These are phyloP conservation scores for Ciborinia camelliae DNA, from an alignment of 2,329 filamentous ascomycete genomes.

Conservation along the genomic window DNA sequence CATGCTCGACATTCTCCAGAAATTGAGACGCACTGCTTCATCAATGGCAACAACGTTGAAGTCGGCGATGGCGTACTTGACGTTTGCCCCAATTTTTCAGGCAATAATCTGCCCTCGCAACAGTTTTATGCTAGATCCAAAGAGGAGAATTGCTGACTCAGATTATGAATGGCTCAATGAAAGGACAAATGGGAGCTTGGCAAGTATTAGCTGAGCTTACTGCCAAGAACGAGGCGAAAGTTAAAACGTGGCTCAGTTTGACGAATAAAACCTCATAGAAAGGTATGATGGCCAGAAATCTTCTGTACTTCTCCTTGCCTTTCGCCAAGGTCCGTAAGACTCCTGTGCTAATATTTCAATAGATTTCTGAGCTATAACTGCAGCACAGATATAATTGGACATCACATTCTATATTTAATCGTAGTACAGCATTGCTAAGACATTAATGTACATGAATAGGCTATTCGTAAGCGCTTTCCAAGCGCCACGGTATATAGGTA, in stretches of 20 bases:
- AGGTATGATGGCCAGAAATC: not conserved
- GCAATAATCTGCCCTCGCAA: not conserved
- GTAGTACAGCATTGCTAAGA: not conserved
- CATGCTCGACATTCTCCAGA: not conserved
- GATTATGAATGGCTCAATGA: not conserved
- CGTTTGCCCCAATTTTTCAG: not conserved
- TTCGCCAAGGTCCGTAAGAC: not conserved
- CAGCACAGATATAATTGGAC: not conserved
- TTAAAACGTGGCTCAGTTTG: not conserved
- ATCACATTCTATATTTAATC: not conserved
- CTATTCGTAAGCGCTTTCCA: not conserved
- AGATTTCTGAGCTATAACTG: not conserved
- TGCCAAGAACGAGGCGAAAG: not conserved
- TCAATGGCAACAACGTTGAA: not conserved
- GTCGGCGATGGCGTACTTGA: not conserved
- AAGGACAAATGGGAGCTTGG: not conserved
- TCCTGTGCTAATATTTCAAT: not conserved
- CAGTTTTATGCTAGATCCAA: not conserved
- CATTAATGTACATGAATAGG: not conserved
- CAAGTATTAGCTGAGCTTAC: not conserved
- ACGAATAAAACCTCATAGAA: not conserved
- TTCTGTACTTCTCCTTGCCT: not conserved
- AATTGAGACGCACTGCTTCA: not conserved
- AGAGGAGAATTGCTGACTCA: not conserved
- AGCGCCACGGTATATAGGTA: not conserved